These are phyloP conservation scores for Kluyveromyces marxianus DNA, from an alignment of 1,139 yeast species.

Conservation along the genomic window DNA sequence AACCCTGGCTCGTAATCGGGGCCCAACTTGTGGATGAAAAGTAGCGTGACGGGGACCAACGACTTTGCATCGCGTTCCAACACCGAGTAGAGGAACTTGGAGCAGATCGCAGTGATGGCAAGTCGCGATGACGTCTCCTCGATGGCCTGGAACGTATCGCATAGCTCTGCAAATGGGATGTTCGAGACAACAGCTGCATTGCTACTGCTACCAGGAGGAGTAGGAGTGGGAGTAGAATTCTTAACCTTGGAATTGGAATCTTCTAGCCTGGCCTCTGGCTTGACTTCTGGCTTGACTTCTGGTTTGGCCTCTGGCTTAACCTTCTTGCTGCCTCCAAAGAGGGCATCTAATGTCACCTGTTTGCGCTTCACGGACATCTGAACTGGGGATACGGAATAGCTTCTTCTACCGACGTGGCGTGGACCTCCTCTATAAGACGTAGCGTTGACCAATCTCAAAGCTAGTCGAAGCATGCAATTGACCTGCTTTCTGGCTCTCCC, in stretches of 20 bases:
- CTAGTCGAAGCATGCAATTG: background rate
- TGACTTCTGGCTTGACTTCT: background rate
- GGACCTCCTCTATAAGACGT: no score
- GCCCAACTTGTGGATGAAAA: slow-evolving; percentile 81
- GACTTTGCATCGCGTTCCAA: slow-evolving; percentile 51
- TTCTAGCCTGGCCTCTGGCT: background rate
- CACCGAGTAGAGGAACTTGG: slow-evolving; percentile 61
- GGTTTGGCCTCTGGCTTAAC: background rate
- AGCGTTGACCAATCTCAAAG: no score
- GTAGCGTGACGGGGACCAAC: slow-evolving; percentile 64
- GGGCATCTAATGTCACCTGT: slow-evolving; percentile 4
- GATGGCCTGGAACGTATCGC: slow-evolving; percentile 63
- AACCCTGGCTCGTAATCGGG: slow-evolving; percentile 88
- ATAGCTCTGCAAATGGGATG: slow-evolving; percentile 51
- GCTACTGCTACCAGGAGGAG: background rate
- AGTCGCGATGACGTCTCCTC: slow-evolving; percentile 77
- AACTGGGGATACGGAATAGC: background rate
- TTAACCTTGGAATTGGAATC: background rate
- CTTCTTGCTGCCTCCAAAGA: slow-evolving; percentile 1
- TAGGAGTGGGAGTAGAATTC: background rate
- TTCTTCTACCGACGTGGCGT: no score
- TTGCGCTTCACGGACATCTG: slow-evolving; percentile 1
- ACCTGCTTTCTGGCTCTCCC: background rate
- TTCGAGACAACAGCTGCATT: background rate
- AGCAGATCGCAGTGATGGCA: slow-evolving; percentile 66